Evolutionary conservation across 352 stramenopile genomes (phyloP).

Genomic region (Phytophthora hybrid): DNA sequence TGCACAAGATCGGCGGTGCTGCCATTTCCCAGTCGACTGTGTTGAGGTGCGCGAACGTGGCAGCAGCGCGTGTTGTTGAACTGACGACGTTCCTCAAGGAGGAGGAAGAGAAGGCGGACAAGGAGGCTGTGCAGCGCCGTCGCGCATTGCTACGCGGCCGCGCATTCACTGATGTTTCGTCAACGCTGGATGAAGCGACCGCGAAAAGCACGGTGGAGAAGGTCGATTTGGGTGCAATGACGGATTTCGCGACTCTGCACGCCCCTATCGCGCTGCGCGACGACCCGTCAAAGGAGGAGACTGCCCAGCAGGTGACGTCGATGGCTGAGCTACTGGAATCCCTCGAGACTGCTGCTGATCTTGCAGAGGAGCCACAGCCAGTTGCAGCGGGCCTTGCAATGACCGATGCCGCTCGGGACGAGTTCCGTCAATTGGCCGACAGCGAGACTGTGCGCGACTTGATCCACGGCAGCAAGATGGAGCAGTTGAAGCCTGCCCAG

Average conservation of each 20-base stretch:
- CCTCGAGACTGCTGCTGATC: slow-evolving; percentile 68
- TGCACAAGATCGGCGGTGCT: slow-evolving; percentile 92
- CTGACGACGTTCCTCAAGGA: slow-evolving; percentile 83
- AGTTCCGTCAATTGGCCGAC: slow-evolving; percentile 71
- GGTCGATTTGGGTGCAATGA: slow-evolving; percentile 83
- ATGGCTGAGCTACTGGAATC: slow-evolving; percentile 81
- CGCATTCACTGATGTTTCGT: slow-evolving; percentile 76
- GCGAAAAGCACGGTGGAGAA: slow-evolving; percentile 45
- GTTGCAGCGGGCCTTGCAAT: slow-evolving; percentile 27
- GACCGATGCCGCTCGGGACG: slow-evolving; percentile 49
- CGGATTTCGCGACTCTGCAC: slow-evolving; percentile 82
- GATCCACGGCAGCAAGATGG: slow-evolving; percentile 41
- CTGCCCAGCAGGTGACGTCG: slow-evolving; percentile 62
- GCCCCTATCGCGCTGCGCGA: slow-evolving; percentile 80
- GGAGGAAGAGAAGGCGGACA: slow-evolving; percentile 80
- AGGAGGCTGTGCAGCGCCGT: slow-evolving; percentile 65
- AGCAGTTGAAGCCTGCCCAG: slow-evolving; percentile 20
- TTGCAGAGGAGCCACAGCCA: slow-evolving; percentile 20
- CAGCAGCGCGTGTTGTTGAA: slow-evolving; percentile 78
- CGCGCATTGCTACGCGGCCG: slow-evolving; percentile 77
- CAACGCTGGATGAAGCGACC: slow-evolving; percentile 15
- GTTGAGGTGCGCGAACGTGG: slow-evolving; percentile 80
- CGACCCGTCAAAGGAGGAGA: slow-evolving; percentile 63
- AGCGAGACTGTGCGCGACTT: slow-evolving; percentile 40
- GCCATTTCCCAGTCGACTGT: slow-evolving; percentile 72